Base-by-base conservation (phyloP, 202 grass and related monocot species). In the Eragrostis tef region DNA sequence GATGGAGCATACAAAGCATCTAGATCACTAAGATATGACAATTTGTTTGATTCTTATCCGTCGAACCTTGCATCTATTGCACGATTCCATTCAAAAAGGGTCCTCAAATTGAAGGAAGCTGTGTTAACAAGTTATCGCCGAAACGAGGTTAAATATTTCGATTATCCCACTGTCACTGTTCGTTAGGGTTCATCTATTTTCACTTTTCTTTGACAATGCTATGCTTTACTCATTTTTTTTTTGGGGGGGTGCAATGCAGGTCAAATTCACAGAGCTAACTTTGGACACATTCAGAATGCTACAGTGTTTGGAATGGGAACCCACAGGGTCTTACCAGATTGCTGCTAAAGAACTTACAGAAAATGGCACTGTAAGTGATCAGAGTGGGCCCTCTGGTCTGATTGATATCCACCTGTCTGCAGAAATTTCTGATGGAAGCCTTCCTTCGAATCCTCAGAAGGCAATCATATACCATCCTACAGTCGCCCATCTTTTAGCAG, bases 271-370 rank as follows among this genome's bases (percentile, higher is more conserved):
- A 85, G 96, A 99, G 70, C 83, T 96, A 65, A 99, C 90, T 77
- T 73, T 99, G 61, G 96, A 99, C 84, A 89, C 89, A 81, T 99
- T 90, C 71, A 88, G 96, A 86, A 96, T 99, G 93, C 78, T 95
- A 66, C 96, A 93, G 72, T 99, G 89, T 71, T 85, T 99, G 56
- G 96, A 99, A 85, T 99, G 91, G 89, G 96, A 99, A 60, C 96
- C 93, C 12, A 95, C 88, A 57, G 90, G 90, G 29, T 96, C 96
- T 75, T 93, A 93, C 77, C 90, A 90, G 45, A 88, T 75, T 71
- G 75, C 87, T 70, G 80, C 84, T 41, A 96, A 93, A 87, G 85
- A 96, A 88, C 77, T 87, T 84, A 82, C 73, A 60, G 93, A 99
- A 92, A 99, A 96, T 90, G 96, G 93, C 69, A 80, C 78, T 90